Base-by-base conservation (phyloP, 1,284 basidiomycete genomes). In the Sporisorium iseilematis-ciliati region DNA sequence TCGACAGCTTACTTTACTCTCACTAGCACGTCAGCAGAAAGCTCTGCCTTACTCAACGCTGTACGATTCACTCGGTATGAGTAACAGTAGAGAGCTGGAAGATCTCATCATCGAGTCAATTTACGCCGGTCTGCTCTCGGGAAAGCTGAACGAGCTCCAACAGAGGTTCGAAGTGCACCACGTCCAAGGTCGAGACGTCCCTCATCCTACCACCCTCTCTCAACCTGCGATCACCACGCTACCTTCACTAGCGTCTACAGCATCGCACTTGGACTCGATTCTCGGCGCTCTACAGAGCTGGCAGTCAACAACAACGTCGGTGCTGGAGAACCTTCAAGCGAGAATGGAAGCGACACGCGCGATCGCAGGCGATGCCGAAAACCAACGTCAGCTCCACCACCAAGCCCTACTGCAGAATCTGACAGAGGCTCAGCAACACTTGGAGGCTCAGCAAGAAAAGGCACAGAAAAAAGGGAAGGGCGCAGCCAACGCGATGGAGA, bases 91-190 rank as follows among this genome's bases (percentile, higher is more conserved):
- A 10, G 92, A 93, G 72, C 90, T 98, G 4, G 96, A 98, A 85
- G 95, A 97, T 85, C 89, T 97, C 72, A 92, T 97, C 84, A 97
- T 99, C 84, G 95, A 97, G 80, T 91, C 92, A 10, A 93, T 97
- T 83, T 98, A 97, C 85, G 90, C 93, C 41, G 92, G 93, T 78
- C 88, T 97, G 51, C 88, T 98, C 42, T 90, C 90, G 48, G 95
- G 93, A 12, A 94, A 93, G 80, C 90, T 99, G 53, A 93, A 97
- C 85, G 95, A 97, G 86, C 92, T 93, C 81, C 89, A 92, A 75
- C 89, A 90, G 66, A 90, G 93, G 70, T 88, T 97, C 65, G 92
- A 96, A 83, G 90, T 98, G 31, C 93, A 96, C 84, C 93, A 92
- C 81, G 93, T 92, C 0, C 91, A 94, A 87, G 95, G 95, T 0